phyloP scores from a whole-genome alignment of 116 monocot genomes.

The Dioscorea cayenensis region DNA sequence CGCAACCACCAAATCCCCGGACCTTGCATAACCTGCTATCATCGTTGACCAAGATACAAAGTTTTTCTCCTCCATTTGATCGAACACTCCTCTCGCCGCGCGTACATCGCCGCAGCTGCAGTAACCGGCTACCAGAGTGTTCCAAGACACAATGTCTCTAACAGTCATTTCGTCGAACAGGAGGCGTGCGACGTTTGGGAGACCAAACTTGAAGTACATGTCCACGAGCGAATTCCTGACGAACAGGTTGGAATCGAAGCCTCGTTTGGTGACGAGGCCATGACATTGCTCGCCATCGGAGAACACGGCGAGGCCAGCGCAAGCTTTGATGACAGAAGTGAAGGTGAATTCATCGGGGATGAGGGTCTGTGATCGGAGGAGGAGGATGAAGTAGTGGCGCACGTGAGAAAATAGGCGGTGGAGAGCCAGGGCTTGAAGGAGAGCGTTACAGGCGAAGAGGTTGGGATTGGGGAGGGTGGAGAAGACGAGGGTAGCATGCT shows the following conservation, averaged over 20 bases:
- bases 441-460: conserved; percentile 26
- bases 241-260: conserved; percentile 23
- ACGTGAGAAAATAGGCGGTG: conserved; percentile 23
- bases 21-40: conserved; percentile 32
- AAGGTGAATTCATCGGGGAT: conserved; percentile 34
- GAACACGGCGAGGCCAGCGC: conserved; percentile 11
- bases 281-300: conserved; percentile 19
- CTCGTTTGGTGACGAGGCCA: conserved; percentile 14
- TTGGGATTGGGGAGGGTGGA: conserved; percentile 20
- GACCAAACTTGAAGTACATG: conserved; percentile 32
- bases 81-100: conserved; percentile 23
- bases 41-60: conserved; percentile 53
- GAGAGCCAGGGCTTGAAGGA: conserved; percentile 26
- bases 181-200: conserved; percentile 7
- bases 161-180: conserved; percentile 38
- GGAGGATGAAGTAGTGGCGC: conserved; percentile 12
- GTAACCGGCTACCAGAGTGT: conserved; percentile 33
- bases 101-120: conserved; percentile 13
- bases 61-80: conserved; percentile 32
- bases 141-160: conserved; percentile 57
- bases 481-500: conserved; percentile 24
- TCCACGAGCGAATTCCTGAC: conserved; percentile 36
- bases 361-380: not conserved
- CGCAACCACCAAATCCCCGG: conserved; percentile 34
- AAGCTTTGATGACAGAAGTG: conserved; percentile 34